phyloP scores from a whole-genome alignment of 140 eudicot genomes.

The Flaveria floridana region DNA sequence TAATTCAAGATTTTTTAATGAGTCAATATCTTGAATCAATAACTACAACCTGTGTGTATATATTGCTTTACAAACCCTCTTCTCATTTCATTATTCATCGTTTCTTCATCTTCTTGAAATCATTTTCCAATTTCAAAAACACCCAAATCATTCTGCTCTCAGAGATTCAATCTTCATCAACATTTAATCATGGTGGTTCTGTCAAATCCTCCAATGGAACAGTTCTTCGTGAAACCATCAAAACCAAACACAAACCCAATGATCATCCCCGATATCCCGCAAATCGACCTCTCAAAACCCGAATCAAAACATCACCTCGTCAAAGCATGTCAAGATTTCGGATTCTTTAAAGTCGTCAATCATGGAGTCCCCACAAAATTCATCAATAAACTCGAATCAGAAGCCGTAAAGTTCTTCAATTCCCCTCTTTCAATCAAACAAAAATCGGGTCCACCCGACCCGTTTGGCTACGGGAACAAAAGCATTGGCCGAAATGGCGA shows the following conservation, averaged over 20 bases:
- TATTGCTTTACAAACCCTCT: not conserved
- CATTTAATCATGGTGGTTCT: slow-evolving; percentile 51
- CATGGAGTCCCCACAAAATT: slow-evolving; percentile 59
- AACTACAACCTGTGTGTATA: slow-evolving; percentile 16
- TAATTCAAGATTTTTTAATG: too few species aligned
- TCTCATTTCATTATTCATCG: slow-evolving; percentile 2
- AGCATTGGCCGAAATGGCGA: slow-evolving; percentile 76
- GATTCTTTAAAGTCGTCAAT: slow-evolving; percentile 75
- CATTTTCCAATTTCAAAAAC: slow-evolving; percentile 4
- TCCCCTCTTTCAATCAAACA: slow-evolving; percentile 51
- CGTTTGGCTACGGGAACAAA: slow-evolving; percentile 80
- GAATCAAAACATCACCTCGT: slow-evolving; percentile 64
- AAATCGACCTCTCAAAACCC: slow-evolving; percentile 73
- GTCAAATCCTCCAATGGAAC: slow-evolving; percentile 56
- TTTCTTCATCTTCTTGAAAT: not conserved
- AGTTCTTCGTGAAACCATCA: slow-evolving; percentile 38
- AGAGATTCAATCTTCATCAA: too few species aligned
- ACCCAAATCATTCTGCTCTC: too few species aligned
- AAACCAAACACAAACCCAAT: slow-evolving; percentile 41
- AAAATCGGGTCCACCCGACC: slow-evolving; percentile 59
- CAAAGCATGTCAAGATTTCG: slow-evolving; percentile 72
- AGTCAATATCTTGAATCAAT: not conserved
- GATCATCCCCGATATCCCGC: slow-evolving; percentile 51
- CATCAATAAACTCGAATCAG: slow-evolving; percentile 49
- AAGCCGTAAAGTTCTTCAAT: slow-evolving; percentile 64